Conservation (phyloP, 2,329 filamentous ascomycete genomes). For the Hymenotorrendiella dingleyae region DNA sequence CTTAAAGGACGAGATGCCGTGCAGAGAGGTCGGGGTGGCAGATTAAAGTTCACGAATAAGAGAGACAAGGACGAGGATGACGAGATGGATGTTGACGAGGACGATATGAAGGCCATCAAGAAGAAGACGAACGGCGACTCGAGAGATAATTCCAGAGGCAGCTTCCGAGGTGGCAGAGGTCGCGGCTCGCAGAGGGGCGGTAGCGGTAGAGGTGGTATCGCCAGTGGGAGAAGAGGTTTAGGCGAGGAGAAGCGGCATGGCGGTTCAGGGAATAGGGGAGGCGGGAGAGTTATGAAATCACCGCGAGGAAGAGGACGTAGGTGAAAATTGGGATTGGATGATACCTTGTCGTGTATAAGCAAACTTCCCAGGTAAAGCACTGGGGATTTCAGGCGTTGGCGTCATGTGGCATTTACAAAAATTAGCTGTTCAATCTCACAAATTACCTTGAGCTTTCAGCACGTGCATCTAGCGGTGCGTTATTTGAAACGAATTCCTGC, state of each 20-base stretch:
- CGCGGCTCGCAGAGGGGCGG: slow-evolving; percentile 34
- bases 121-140: slow-evolving; percentile 34
- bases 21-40: slow-evolving; percentile 58
- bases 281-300: slow-evolving; percentile 29
- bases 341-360: slow-evolving; percentile 3
- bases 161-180: slow-evolving; percentile 29
- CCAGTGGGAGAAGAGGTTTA: slow-evolving; percentile 42
- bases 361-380: too few species aligned
- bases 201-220: slow-evolving; percentile 43
- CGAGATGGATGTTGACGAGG: slow-evolving; percentile 44
- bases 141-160: slow-evolving; percentile 30
- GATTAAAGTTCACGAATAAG: slow-evolving; percentile 67
- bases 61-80: slow-evolving; percentile 49
- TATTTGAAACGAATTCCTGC: too few species aligned
- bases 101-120: slow-evolving; percentile 45
- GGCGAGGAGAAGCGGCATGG: slow-evolving; percentile 34
- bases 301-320: slow-evolving; percentile 23
- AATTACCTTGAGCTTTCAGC: too few species aligned
- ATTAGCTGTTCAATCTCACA: too few species aligned
- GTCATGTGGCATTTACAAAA: too few species aligned
- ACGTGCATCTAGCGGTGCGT: too few species aligned
- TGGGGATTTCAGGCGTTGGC: too few species aligned
- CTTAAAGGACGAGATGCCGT: slow-evolving; percentile 62
- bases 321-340: slow-evolving; percentile 8
- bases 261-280: slow-evolving; percentile 12